Evolutionary conservation across 2,329 filamentous ascomycete genomes (phyloP).

Genomic region (Chalaropsis thielavioides): DNA sequence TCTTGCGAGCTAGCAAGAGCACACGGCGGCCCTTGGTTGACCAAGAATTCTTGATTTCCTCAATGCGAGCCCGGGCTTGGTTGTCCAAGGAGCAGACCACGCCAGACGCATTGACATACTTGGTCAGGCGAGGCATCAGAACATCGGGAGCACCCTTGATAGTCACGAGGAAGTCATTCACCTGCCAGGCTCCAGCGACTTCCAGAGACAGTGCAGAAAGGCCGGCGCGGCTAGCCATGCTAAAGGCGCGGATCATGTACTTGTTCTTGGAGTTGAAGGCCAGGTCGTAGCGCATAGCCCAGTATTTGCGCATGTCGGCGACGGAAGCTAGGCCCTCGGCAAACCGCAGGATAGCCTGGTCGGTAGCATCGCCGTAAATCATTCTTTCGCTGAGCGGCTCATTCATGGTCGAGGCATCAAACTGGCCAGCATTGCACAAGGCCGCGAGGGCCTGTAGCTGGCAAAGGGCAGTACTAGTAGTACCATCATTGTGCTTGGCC

Average conservation of each 20-base stretch:
- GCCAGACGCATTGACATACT: slow-evolving; percentile 62
- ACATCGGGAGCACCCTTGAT: slow-evolving; percentile 97
- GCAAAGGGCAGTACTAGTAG: slow-evolving; percentile 54
- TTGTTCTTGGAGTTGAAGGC: slow-evolving; percentile 40
- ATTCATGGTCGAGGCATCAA: slow-evolving; percentile 56
- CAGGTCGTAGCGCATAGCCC: slow-evolving; percentile 56
- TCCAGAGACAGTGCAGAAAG: slow-evolving; percentile 90
- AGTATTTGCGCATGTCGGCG: slow-evolving; percentile 38
- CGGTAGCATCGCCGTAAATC: slow-evolving; percentile 85
- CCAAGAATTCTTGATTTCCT: slow-evolving; percentile 72
- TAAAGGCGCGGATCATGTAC: slow-evolving; percentile 53
- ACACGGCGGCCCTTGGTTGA: slow-evolving; percentile 86
- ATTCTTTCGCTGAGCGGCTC: slow-evolving; percentile 56
- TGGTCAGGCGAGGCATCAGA: slow-evolving; percentile 76
- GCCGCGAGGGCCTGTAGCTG: slow-evolving; percentile 60
- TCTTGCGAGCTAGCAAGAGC: slow-evolving; percentile 77
- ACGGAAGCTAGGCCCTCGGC: slow-evolving; percentile 89
- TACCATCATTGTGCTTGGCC: slow-evolving; percentile 51
- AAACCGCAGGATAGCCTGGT: slow-evolving; percentile 78
- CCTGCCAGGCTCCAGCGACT: slow-evolving; percentile 99
- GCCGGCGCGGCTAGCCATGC: slow-evolving; percentile 53
- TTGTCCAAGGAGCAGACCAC: slow-evolving; percentile 58
- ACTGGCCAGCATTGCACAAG: slow-evolving; percentile 72
- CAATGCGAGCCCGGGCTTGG: slow-evolving; percentile 53
- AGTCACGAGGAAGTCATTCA: slow-evolving; percentile 53